Evolutionary conservation across 2,329 filamentous ascomycete genomes (phyloP).

Genomic region (Colletotrichum sp.): DNA sequence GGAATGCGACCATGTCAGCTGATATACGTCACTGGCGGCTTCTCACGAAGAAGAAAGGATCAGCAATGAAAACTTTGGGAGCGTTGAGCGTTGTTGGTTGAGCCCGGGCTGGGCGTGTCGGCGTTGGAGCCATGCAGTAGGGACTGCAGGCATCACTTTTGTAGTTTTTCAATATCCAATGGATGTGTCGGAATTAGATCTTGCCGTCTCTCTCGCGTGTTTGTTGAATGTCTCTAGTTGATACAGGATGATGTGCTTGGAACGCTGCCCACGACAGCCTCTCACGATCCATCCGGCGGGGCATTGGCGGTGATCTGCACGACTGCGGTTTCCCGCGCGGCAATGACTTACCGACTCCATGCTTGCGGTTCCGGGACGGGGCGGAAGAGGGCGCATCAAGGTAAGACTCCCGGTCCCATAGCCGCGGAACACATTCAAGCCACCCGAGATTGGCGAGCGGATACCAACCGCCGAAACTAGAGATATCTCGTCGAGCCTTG

Average conservation of each 20-base stretch:
- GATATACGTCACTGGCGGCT: neutral
- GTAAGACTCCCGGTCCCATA: neutral
- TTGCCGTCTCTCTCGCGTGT: neutral
- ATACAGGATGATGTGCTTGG: neutral
- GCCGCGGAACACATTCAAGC: neutral
- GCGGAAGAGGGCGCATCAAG: neutral
- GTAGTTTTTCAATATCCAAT: constrained; percentile 19
- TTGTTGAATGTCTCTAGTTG: neutral
- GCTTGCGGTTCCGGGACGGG: neutral
- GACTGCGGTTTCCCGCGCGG: neutral
- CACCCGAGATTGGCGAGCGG: neutral
- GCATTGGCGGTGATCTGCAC: neutral
- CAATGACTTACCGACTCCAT: neutral
- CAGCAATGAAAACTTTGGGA: constrained; percentile 18
- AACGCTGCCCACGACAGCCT: neutral
- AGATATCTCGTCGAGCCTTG: neutral
- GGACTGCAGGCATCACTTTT: constrained; percentile 15
- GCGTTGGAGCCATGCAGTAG: constrained; percentile 15
- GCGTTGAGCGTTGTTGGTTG: constrained; percentile 16
- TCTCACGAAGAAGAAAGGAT: constrained; percentile 3
- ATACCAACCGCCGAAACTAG: neutral
- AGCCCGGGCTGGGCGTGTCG: constrained; percentile 9
- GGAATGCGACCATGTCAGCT: constrained; percentile 9
- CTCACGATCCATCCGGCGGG: neutral
- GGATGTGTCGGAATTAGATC: constrained; percentile 2